Evolutionary conservation across 371 early-diverging fungal species (phyloP).

Genomic region (Mortierella sp.): DNA sequence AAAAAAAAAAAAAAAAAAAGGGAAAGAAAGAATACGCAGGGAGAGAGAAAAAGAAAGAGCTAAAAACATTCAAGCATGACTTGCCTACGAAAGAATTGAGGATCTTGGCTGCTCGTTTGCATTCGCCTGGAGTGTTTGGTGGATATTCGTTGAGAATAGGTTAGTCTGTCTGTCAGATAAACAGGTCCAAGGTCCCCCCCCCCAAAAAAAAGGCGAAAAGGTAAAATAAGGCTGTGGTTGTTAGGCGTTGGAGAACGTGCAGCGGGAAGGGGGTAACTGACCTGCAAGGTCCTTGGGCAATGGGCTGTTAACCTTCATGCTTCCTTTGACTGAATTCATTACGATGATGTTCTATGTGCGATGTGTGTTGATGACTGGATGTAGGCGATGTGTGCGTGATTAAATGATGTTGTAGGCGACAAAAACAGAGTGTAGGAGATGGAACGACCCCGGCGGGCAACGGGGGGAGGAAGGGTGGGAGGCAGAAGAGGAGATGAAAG

Average conservation of each 20-base stretch:
- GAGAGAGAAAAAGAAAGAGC: background rate
- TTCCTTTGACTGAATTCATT: slow-evolving; percentile 25
- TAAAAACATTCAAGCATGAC: slow-evolving; percentile 6
- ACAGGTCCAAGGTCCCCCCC: no score
- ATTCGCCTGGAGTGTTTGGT: slow-evolving; percentile 63
- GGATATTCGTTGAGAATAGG: background rate
- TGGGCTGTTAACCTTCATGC: slow-evolving; percentile 66
- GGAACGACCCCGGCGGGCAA: no score
- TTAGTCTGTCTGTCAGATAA: background rate
- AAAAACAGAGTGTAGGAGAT: background rate
- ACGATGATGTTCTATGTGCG: background rate
- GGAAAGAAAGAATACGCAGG: background rate
- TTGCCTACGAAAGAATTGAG: slow-evolving; percentile 78
- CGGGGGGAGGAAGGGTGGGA: background rate
- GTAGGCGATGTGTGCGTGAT: background rate
- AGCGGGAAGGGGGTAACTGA: slow-evolving; percentile 7
- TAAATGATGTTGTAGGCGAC: background rate
- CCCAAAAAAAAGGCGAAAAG: no score
- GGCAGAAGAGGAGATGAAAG: background rate
- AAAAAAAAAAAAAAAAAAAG: background rate
- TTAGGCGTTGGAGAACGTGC: background rate
- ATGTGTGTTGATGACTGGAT: background rate
- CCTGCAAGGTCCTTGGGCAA: slow-evolving; percentile 69
- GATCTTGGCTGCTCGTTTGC: slow-evolving; percentile 80
- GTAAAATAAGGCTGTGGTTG: background rate